Percentiles rank a stretch among this genome's conserved stretches.
Conservation (phyloP, 352 stramenopile species). For the Globisporangium nodosum region DNA sequence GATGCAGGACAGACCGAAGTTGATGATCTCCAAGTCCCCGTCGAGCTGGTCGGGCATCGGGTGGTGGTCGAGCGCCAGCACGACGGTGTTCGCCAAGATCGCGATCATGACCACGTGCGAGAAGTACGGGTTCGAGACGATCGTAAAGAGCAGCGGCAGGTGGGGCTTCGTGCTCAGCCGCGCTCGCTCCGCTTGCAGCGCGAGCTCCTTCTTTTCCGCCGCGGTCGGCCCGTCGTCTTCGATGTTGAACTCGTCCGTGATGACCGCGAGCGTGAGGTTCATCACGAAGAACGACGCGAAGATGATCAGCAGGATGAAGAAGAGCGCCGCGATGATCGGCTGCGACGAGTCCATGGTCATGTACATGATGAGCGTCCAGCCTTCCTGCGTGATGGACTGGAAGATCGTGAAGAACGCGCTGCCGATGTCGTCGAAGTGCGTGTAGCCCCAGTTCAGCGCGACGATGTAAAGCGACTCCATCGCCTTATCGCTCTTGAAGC, state of each 20-base stretch:
- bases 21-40: constrained; percentile 64
- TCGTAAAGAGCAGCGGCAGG: constrained; percentile 36
- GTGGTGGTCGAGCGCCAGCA: constrained; percentile 82
- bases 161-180: constrained; percentile 22
- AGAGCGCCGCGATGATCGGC: constrained; percentile 61
- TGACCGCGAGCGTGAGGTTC: constrained; percentile 90
- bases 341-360: constrained; percentile 65
- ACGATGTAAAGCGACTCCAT: constrained; percentile 51
- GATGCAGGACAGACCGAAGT: constrained; percentile 71
- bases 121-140: constrained; percentile 63
- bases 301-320: constrained; percentile 89
- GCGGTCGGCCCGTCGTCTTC: constrained; percentile 35
- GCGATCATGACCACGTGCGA: constrained; percentile 56
- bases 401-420: constrained; percentile 91
- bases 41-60: constrained; percentile 50
- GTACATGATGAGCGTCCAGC: constrained; percentile 92
- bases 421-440: constrained; percentile 91
- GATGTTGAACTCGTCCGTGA: constrained; percentile 87
- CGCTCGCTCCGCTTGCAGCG: constrained; percentile 22
- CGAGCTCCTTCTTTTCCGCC: constrained; percentile 31
- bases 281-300: constrained; percentile 93
- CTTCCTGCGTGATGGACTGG: constrained; percentile 91
- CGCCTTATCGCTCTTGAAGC: constrained; percentile 42
- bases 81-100: constrained; percentile 81
- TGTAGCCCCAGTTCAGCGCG: constrained; percentile 86